Evolutionary conservation across 345 rosid species (phyloP).

Genomic region (Barbarea vulgaris): DNA sequence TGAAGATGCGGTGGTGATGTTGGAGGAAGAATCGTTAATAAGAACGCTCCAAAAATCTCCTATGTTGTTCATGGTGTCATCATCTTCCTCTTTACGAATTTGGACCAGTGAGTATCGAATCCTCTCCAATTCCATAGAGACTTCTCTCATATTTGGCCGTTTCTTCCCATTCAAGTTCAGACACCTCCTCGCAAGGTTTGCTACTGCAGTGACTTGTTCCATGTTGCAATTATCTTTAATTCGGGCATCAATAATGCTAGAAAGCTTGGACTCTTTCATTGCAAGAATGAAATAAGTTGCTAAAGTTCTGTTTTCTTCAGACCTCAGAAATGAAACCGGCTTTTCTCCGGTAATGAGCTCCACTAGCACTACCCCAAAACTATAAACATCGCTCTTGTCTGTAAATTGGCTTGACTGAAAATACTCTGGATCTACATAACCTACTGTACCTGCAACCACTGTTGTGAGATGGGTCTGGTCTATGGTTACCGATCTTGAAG

Average conservation of each 20-base stretch:
- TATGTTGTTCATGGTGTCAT: conserved; percentile 4
- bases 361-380: conserved; percentile 74
- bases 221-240: conserved; percentile 17
- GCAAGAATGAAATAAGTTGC: conserved; percentile 34
- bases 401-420: conserved; percentile 35
- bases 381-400: conserved; percentile 63
- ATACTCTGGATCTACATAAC: conserved; percentile 41
- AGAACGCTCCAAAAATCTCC: conserved; percentile 5
- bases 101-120: conserved; percentile 15
- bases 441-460: conserved; percentile 34
- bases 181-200: conserved; percentile 44
- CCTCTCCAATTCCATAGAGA: conserved; percentile 38
- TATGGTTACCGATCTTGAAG: conserved; percentile 49
- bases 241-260: conserved; percentile 18
- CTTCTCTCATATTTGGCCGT: conserved; percentile 52
- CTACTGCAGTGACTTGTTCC: conserved; percentile 33
- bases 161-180: conserved; percentile 42
- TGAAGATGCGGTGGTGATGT: conserved; percentile 9
- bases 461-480: conserved; percentile 44
- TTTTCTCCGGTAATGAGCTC: conserved; percentile 57
- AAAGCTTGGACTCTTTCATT: conserved; percentile 22
- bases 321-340: too few species aligned
- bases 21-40: conserved; percentile 4
- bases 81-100: conserved; percentile 1
- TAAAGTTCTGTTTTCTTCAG: too few species aligned